A percentile compares a stretch with the other conserved stretches of the same genome.
Evolutionary conservation across 805 yeast genomes (phyloP).

Genomic region (Kodamaea kaohsiungensis): DNA sequence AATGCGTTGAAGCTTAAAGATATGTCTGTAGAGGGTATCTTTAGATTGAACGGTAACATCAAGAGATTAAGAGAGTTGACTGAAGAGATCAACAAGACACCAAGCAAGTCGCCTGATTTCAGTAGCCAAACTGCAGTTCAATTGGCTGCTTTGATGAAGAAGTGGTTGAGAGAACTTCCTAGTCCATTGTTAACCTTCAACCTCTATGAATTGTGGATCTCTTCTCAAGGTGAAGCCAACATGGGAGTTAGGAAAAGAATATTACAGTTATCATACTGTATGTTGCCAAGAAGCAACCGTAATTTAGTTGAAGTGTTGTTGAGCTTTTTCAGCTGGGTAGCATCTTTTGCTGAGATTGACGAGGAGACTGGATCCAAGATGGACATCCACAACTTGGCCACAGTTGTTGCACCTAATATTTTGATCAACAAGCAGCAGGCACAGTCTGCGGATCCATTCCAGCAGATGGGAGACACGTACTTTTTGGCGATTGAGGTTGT

Average conservation of each 20-base stretch:
- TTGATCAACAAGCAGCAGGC: conserved; percentile 55
- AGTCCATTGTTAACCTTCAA: conserved; percentile 81
- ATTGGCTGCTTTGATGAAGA: conserved; percentile 88
- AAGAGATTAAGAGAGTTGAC: conserved; percentile 73
- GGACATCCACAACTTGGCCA: conserved; percentile 94
- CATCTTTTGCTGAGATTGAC: conserved; percentile 91
- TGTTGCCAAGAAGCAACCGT: conserved; percentile 80
- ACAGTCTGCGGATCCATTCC: conserved; percentile 20
- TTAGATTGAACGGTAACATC: conserved; percentile 95
- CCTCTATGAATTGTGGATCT: conserved; percentile 77
- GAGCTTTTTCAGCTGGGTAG: conserved; percentile 89
- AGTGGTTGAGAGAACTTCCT: conserved; percentile 89
- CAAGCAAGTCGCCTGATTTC: conserved; percentile 69
- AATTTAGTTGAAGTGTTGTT: conserved; percentile 84
- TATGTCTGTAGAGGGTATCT: conserved; percentile 93
- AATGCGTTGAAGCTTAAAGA: conserved; percentile 85
- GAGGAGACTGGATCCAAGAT: conserved; percentile 86
- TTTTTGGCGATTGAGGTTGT: conserved; percentile 91
- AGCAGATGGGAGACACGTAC: conserved; percentile 62
- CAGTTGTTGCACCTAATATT: conserved; percentile 92
- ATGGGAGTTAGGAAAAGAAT: conserved; percentile 49
- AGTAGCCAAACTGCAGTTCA: conserved; percentile 83
- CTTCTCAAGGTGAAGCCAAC: conserved; percentile 57
- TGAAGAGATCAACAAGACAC: conserved; percentile 70
- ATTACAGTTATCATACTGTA: conserved; percentile 64